Evolutionary conservation across 257 asterid species (phyloP).

Genomic region (Cruciata laevipes): DNA sequence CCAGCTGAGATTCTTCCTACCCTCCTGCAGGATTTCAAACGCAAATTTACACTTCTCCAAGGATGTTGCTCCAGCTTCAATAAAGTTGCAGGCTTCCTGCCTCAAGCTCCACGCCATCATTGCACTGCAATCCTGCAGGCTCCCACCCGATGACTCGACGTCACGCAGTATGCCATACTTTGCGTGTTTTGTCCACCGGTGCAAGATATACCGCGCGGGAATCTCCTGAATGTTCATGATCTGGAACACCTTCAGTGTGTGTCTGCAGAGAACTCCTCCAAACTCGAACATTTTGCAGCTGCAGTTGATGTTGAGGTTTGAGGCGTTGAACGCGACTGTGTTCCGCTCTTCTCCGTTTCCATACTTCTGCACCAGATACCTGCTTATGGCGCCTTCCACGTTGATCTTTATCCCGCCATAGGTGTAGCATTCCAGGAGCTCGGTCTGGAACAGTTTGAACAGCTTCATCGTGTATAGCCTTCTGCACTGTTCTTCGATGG

Average conservation of each 20-base stretch:
- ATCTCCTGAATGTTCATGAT: constrained; percentile 83
- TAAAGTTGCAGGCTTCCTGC: constrained; percentile 70
- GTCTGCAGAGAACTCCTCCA: constrained; percentile 87
- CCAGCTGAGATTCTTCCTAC: constrained; percentile 83
- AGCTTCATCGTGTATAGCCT: constrained; percentile 65
- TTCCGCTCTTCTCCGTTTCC: constrained; percentile 72
- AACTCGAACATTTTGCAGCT: constrained; percentile 93
- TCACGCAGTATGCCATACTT: constrained; percentile 67
- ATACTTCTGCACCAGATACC: constrained; percentile 82
- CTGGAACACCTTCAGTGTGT: constrained; percentile 74
- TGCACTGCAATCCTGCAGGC: constrained; percentile 56
- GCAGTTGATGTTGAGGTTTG: constrained; percentile 71
- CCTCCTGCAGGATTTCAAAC: constrained; percentile 91
- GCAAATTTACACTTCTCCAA: constrained; percentile 79
- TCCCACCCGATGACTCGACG: constrained; percentile 68
- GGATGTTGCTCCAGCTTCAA: constrained; percentile 75
- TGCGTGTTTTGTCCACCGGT: constrained; percentile 81
- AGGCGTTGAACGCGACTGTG: constrained; percentile 86
- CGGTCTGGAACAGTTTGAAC: constrained; percentile 88
- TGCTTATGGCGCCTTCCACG: constrained; percentile 73
- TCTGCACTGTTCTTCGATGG: constrained; percentile 89
- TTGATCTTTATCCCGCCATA: constrained; percentile 78
- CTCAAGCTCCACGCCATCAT: constrained; percentile 88
- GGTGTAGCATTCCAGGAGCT: constrained; percentile 79
- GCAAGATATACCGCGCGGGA: constrained; percentile 74